These are phyloP conservation scores for Ophiostoma fasciatum DNA, from an alignment of 2,329 filamentous ascomycete genomes.

Conservation along the genomic window DNA sequence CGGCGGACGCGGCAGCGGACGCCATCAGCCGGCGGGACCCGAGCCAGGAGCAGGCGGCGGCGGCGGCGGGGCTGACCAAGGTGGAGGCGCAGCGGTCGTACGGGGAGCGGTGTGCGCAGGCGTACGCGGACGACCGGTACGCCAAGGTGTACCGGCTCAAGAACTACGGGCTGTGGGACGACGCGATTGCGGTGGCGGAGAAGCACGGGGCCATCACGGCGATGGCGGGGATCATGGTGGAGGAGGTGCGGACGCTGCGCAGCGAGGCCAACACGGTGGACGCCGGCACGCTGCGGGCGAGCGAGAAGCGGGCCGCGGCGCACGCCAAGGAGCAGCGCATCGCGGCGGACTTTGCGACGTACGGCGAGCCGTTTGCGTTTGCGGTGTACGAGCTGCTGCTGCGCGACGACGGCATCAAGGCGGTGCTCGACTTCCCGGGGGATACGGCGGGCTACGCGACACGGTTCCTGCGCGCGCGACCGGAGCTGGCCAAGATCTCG, in stretches of 20 bases:
- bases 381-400: conserved; percentile 73
- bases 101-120: conserved; percentile 30
- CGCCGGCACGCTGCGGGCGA: conserved; percentile 20
- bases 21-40: too few species aligned
- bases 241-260: conserved; percentile 32
- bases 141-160: conserved; percentile 38
- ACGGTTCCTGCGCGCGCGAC: conserved; percentile 57
- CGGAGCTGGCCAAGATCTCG: conserved; percentile 59
- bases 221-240: conserved; percentile 40
- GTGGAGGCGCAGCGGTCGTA: conserved; percentile 26
- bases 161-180: conserved; percentile 40
- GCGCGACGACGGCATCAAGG: conserved; percentile 46
- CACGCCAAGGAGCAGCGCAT: conserved; percentile 33
- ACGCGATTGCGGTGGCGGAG: conserved; percentile 42
- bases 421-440: conserved; percentile 55
- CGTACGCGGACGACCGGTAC: conserved; percentile 35
- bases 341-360: conserved; percentile 42
- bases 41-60: too few species aligned
- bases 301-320: conserved; percentile 27
- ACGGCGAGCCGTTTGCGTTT: conserved; percentile 52
- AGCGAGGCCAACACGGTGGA: conserved; percentile 20
- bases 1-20: too few species aligned
- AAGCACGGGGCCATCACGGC: conserved; percentile 40
- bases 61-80: too few species aligned
- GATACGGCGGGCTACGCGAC: conserved; percentile 61